Conservation (phyloP, 768 basidiomycete genomes). For the Boletellus sp. region DNA sequence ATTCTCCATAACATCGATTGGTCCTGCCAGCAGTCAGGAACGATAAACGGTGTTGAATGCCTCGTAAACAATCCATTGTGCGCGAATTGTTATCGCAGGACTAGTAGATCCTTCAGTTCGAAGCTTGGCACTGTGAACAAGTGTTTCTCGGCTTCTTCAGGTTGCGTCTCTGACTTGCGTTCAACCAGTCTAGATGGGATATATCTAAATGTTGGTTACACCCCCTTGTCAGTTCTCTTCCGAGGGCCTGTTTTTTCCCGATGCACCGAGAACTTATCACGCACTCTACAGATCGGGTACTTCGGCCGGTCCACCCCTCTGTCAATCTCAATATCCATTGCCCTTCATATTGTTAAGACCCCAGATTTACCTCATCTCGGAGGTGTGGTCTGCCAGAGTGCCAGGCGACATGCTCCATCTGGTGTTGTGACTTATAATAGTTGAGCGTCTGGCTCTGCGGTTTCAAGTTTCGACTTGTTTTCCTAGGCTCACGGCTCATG, state of each 20-base stretch:
- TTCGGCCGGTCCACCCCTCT: slow-evolving; percentile 7
- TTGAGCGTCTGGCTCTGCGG: not conserved
- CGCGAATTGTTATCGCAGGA: too few species aligned
- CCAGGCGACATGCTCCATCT: not conserved
- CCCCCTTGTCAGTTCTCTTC: not conserved
- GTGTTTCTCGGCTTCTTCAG: not conserved
- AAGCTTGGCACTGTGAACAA: not conserved
- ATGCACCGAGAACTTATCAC: not conserved
- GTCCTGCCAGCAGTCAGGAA: too few species aligned
- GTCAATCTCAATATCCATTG: not conserved
- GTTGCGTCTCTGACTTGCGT: not conserved
- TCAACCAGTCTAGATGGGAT: not conserved
- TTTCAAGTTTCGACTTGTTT: not conserved
- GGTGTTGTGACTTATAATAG: slow-evolving; percentile 2
- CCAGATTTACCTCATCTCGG: too few species aligned
- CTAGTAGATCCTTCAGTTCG: too few species aligned
- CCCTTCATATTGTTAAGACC: not conserved
- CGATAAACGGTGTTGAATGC: too few species aligned
- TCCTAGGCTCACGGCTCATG: slow-evolving; percentile 6
- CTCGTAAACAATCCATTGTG: too few species aligned
- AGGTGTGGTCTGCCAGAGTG: too few species aligned
- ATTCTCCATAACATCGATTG: too few species aligned
- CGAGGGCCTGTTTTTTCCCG: not conserved
- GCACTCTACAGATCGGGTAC: not conserved
- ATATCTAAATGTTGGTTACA: not conserved